Percentiles rank a stretch among this genome's conserved stretches.
phyloP scores from a whole-genome alignment of 2,329 filamentous ascomycete genomes.

The Alternaria arborescens region DNA sequence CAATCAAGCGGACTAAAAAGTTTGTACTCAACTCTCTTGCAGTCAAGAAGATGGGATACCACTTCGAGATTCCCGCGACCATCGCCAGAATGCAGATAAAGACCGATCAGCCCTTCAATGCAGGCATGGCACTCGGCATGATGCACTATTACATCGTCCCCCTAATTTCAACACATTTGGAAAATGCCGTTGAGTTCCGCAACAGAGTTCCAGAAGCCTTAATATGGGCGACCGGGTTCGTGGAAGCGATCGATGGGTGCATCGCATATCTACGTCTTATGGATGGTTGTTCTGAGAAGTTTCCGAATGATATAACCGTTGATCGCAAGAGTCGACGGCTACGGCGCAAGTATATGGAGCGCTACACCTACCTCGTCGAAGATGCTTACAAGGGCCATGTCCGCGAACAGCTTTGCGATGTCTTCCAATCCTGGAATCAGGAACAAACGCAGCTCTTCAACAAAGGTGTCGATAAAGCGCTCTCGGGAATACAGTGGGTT shows the following conservation, averaged over 20 bases:
- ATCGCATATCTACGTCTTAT: slow-evolving; percentile 7
- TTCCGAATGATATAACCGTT: not conserved
- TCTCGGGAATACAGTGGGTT: slow-evolving; percentile 15
- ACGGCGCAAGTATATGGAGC: slow-evolving; percentile 10
- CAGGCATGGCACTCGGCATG: slow-evolving; percentile 12
- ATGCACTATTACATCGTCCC: slow-evolving; percentile 15
- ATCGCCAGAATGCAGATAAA: not conserved
- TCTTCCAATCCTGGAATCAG: slow-evolving; percentile 13
- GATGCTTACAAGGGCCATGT: slow-evolving; percentile 10
- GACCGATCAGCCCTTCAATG: slow-evolving; percentile 8
- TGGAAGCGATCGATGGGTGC: slow-evolving; percentile 15
- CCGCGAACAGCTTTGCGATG: slow-evolving; percentile 8
- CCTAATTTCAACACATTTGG: slow-evolving; percentile 12
- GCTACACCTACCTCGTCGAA: slow-evolving; percentile 11
- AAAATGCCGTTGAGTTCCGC: slow-evolving; percentile 13
- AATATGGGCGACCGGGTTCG: slow-evolving; percentile 6
- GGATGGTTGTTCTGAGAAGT: slow-evolving; percentile 11
- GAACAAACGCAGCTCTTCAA: slow-evolving; percentile 27
- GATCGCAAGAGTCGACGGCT: slow-evolving; percentile 4
- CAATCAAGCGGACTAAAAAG: not conserved
- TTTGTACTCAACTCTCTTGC: not conserved
- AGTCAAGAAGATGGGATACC: slow-evolving; percentile 2
- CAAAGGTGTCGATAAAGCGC: slow-evolving; percentile 24
- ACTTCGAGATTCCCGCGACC: slow-evolving; percentile 3
- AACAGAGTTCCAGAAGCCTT: not conserved